Conservation (phyloP, 2,329 filamentous ascomycete genomes). For the Drechmeria coniospora region DNA sequence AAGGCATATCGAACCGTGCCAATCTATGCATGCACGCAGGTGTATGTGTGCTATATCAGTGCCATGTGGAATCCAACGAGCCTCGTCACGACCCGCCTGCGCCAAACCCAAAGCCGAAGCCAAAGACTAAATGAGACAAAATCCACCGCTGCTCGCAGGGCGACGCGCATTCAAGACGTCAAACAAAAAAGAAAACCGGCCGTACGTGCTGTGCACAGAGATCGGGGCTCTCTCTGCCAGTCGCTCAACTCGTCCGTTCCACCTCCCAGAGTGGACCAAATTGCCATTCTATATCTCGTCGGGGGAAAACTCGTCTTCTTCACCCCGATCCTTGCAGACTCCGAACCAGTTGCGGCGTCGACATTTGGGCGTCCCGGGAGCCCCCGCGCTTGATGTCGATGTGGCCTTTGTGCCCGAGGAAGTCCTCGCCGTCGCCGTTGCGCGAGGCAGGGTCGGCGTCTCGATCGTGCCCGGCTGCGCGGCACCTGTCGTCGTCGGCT, state of each 20-base stretch:
- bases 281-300: conserved; percentile 15
- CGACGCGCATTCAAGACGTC: no score
- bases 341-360: conserved; percentile 24
- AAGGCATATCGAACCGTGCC: no score
- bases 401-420: conserved; percentile 14
- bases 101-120: no score
- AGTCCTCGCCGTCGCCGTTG: conserved; percentile 14
- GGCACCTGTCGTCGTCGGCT: conserved; percentile 12
- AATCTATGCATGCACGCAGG: no score
- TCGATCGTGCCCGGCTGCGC: conserved; percentile 10
- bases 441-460: conserved; percentile 13
- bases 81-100: no score
- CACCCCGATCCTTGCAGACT: conserved; percentile 22
- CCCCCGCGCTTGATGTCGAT: conserved; percentile 8
- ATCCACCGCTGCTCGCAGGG: no score
- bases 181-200: no score
- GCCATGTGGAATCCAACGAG: no score
- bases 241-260: background rate
- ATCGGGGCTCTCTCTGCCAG: background rate
- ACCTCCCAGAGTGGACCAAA: background rate
- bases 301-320: conserved; percentile 10
- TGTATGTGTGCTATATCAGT: no score
- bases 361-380: conserved; percentile 16
- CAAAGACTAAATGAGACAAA: no score
- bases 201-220: background rate